Evolutionary conservation across 2,329 filamentous ascomycete species (phyloP), one percentile per base, ranked within the genome.

Genomic region (Neofusicoccum laricinum): DNA sequence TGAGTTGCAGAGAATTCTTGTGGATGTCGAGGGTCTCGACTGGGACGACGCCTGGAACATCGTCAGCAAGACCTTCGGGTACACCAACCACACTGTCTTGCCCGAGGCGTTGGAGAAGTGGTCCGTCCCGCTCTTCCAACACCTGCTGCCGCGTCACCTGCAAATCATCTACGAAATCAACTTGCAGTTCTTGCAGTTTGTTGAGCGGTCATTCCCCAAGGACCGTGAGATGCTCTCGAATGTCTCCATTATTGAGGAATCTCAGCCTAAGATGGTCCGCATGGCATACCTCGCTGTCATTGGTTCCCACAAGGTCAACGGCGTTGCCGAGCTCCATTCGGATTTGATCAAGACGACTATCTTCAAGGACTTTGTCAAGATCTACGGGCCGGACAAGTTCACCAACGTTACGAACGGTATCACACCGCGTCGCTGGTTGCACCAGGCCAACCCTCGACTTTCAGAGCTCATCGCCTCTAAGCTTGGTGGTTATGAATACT

Each of bases 131-230:
- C 81, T 99, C 65, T 80, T 99, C 73, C 93, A 98, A 80, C 90
- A 97, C 72, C 86, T 99, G 25, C 87, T 99, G 15, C 95, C 95
- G 19, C 89, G 95, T 64, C 95, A 99, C 77, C 84, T 99, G 61
- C 92, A 97, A 76, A 97, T 98, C 74, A 98, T 98, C 73, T 98
- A 96, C 78, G 95, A 99, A 71, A 96, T 99, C 83, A 99, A 99
- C 80, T 80, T 98, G 50, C 90, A 88, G 77, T 99, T 99, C 86
- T 80, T 99, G 51, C 94, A 98, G 74, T 84, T 79, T 19, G 94
- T 99, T 15, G 95, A 99, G 82, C 91, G 91, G 72, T 87, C 85
- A 65, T 97, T 97, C 80, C 95, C 95, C 49, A 88, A 92, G 63
- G 92, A 98, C 69, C 88, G 92, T 64, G 94, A 97, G 1, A 84